Evolutionary conservation across 2,329 filamentous ascomycete genomes (phyloP), one percentile per base, ranked within the genome.

Genomic region (Aspergillus viridinutans): DNA sequence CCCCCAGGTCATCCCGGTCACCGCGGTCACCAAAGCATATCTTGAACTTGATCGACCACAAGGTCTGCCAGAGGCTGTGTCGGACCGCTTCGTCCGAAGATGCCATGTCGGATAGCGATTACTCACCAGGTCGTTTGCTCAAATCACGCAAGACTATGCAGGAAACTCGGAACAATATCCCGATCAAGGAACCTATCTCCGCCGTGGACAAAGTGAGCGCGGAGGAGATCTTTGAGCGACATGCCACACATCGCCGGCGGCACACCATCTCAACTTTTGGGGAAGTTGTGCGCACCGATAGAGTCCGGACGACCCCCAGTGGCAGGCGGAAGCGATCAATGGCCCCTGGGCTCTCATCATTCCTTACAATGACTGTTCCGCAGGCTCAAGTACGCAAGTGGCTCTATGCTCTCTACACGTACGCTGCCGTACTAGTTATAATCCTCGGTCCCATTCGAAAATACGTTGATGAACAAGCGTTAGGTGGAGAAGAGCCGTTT

Each of bases 331-430:
- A 89, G 69, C 81, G 87, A 59, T 81, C 84, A 2, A 81, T 85
- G 52, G 87, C 88, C 1, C 79, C 83, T 12, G 85, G 83, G 32
- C 73, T 90, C 32, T 84, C 88, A 28, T 85, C 90, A 0, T 96
- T 92, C 67, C 84, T 95, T 61, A 86, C 88, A 2, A 81, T 97
- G 50, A 97, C 93, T 0, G 83, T 89, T 35, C 80, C 83, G 14
- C 90, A 97, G 77, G 92, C 92, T 1, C 79, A 81, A 4, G 70
- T 86, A 10, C 83, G 91, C 43, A 96, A 92, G 72, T 95, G 90
- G 88, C 63, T 89, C 0, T 97, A 97, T 69, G 91, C 94, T 2
- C 72, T 78, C 0, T 94, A 90, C 67, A 85, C 92, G 20, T 97
- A 97, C 71, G 58, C 80, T 0, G 82, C 85, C 50, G 84, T 95